Percentiles rank a stretch among this genome's conserved stretches.
These are phyloP conservation scores for Oryza rufipogon DNA, from an alignment of 176 grass and related monocot species.

Conservation along the genomic window DNA sequence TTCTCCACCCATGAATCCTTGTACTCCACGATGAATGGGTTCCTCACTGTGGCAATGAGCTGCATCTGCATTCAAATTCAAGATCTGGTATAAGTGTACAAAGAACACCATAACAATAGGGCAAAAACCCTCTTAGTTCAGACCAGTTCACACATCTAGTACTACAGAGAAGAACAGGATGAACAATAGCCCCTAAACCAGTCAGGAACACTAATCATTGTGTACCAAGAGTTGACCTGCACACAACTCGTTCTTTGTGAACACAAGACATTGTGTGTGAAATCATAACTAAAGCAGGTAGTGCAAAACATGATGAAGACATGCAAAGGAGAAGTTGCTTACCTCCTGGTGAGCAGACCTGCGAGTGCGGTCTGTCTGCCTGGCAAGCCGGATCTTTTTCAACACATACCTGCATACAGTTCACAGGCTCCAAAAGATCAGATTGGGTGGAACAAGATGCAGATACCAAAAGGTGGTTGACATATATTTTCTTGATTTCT, in stretches of 20 bases:
- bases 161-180: not conserved
- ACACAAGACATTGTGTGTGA: conserved; percentile 31
- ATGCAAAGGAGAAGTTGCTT: conserved; percentile 34
- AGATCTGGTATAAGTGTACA: conserved; percentile 16
- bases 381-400: conserved; percentile 86
- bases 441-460: conserved; percentile 11
- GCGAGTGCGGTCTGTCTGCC: conserved; percentile 79
- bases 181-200: conserved; percentile 3
- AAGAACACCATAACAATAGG: not conserved
- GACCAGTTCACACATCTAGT: conserved; percentile 24
- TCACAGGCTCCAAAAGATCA: conserved; percentile 37
- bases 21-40: conserved; percentile 92
- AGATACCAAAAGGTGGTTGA: not conserved
- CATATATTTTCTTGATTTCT: not conserved
- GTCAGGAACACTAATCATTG: conserved; percentile 32
- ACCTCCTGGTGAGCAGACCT: conserved; percentile 90
- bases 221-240: conserved; percentile 28
- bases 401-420: conserved; percentile 70
- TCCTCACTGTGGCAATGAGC: conserved; percentile 80
- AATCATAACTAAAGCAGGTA: conserved; percentile 21
- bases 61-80: conserved; percentile 63
- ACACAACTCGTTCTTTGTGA: conserved; percentile 11
- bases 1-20: conserved; percentile 98
- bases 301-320: conserved; percentile 2
- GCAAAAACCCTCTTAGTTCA: not conserved